Percentiles rank a stretch among this genome's conserved stretches.
Evolutionary conservation across 2,329 filamentous ascomycete genomes (phyloP).

Genomic region (Trichoderma semiorbis): DNA sequence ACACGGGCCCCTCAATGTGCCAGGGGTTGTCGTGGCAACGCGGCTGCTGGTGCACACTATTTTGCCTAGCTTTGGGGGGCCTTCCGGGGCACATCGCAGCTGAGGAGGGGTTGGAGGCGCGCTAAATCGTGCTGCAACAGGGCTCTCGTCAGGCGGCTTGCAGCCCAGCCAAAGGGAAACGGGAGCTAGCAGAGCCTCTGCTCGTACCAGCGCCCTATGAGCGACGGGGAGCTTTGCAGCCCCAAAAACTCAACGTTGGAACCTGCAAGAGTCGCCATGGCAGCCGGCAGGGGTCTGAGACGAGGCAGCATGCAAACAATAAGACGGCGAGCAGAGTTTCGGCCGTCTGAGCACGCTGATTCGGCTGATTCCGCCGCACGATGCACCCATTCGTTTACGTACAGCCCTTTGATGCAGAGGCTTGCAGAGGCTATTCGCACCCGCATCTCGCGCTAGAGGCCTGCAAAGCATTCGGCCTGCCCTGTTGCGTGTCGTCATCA

Average conservation of each 20-base stretch:
- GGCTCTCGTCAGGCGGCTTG: conserved; percentile 5
- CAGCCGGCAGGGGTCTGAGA: conserved; percentile 23
- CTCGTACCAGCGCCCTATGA: not conserved
- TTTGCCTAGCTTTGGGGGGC: not conserved
- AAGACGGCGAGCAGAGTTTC: not conserved
- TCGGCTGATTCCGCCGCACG: conserved; percentile 8
- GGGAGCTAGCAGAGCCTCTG: not conserved
- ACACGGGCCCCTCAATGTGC: conserved; percentile 21
- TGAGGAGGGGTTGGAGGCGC: conserved; percentile 16
- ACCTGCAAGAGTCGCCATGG: conserved; percentile 23
- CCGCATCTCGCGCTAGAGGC: conserved; percentile 11
- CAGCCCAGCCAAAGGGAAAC: not conserved
- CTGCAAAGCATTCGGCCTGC: conserved; percentile 10
- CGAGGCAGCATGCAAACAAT: conserved; percentile 20
- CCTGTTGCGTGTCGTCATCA: conserved; percentile 13
- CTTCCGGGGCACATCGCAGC: conserved; percentile 3
- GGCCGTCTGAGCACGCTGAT: not conserved
- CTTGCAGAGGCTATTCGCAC: conserved; percentile 5
- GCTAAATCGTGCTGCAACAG: conserved; percentile 13
- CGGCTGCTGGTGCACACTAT: not conserved
- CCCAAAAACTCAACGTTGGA: not conserved
- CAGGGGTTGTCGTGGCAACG: conserved; percentile 30
- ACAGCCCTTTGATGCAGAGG: not conserved
- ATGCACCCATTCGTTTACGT: conserved; percentile 7
- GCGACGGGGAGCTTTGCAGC: not conserved